Evolutionary conservation across 164 flowering plant genomes (phyloP), one percentile per base, ranked within the genome.

Genomic region (Macadamia tetraphylla): DNA sequence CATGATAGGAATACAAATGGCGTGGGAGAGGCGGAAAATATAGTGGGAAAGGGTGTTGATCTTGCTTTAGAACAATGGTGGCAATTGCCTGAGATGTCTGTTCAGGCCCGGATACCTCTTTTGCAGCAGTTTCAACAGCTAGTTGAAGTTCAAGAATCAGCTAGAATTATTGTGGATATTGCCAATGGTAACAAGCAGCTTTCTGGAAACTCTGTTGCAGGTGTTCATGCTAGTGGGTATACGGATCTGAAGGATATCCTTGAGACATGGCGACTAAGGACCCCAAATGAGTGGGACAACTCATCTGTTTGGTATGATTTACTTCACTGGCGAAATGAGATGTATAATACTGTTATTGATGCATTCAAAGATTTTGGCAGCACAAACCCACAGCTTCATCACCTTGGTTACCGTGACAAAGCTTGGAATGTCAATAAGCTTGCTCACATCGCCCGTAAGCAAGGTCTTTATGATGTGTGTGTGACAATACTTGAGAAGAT

Each of bases 401-500:
- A 95, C 70, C 98, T 95, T 71, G 99, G 98, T 49, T 92, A 83
- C 75, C 99, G 99, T 73, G 99, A 95, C 81, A 95, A 92, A 72
- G 99, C 99, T 40, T 95, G 99, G 99, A 95, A 84, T 79, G 98
- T 95, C 42, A 95, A 95, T 75, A 95, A 87, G 83, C 95, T 95
- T 71, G 99, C 98, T 66, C 94, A 84, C 69, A 82, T 95, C 79
- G 85, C 96, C 70, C 91, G 96, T 46, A 91, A 92, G 80, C 98
- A 95, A 75, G 97, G 97, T 31, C 88, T 95, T 32, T 68, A 85
- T 80, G 97, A 95, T 81, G 98, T 92, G 75, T 95, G 99, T 79
- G 99, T 95, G 42, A 81, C 94, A 23, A 81, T 95, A 63, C 89
- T 95, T 15, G 98, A 95, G 49, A 95, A 95, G 79, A 91, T 95